A percentile compares a stretch with the other conserved stretches of the same genome.
These are phyloP conservation scores for Actinomucor elegans DNA, from an alignment of 371 early-diverging fungal genomes.

Conservation along the genomic window DNA sequence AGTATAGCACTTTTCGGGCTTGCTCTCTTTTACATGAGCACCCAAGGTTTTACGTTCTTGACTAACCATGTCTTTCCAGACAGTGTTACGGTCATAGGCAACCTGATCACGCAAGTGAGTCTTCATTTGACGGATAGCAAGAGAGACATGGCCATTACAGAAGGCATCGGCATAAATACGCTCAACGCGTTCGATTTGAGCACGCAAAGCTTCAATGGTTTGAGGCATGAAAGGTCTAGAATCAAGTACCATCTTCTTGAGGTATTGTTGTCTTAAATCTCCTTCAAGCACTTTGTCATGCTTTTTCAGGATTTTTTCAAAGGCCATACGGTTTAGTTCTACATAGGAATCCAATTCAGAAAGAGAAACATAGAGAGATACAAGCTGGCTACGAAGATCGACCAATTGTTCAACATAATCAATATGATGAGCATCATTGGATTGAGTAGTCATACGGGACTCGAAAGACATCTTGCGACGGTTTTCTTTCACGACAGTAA, in stretches of 20 bases:
- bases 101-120: conserved; percentile 70
- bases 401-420: conserved; percentile 22
- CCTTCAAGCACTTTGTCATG: conserved; percentile 86
- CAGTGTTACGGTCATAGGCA: conserved; percentile 77
- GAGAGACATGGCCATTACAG: conserved; percentile 48
- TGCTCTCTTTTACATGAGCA: conserved; percentile 53
- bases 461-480: conserved; percentile 21
- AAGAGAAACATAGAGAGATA: conserved; percentile 74
- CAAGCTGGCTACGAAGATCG: conserved; percentile 40
- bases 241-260: conserved; percentile 59
- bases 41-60: conserved; percentile 64
- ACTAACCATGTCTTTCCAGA: conserved; percentile 82
- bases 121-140: conserved; percentile 67
- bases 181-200: conserved; percentile 57
- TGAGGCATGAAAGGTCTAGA: conserved; percentile 61
- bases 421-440: conserved; percentile 12
- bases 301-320: conserved; percentile 96
- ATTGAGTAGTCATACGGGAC: conserved; percentile 24
- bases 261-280: conserved; percentile 47
- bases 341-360: conserved; percentile 87
- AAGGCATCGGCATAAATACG: conserved; percentile 68
- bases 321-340: conserved; percentile 91
- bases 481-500: background rate
- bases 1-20: conserved; percentile 28
- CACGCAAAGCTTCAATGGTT: conserved; percentile 46